Conservation (phyloP, 306 rosid species). For the Ormosia emarginata region DNA sequence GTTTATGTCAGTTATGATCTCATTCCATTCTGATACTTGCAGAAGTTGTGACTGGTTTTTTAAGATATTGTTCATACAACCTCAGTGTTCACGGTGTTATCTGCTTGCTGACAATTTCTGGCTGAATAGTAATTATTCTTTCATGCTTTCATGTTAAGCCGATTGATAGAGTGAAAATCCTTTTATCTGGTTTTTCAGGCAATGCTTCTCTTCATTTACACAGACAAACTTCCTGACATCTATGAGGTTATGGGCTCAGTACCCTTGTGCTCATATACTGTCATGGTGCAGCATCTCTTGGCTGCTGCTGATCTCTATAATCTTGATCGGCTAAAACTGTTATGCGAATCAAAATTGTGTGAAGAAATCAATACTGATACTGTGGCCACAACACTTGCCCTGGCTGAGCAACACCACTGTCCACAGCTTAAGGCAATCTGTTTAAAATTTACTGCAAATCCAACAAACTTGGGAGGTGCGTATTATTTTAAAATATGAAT, state of each 20-base stretch:
- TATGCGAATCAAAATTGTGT: slow-evolving; percentile 75
- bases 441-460: slow-evolving; percentile 67
- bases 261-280: slow-evolving; percentile 53
- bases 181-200: slow-evolving; percentile 51
- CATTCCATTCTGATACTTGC: not conserved
- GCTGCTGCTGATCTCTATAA: slow-evolving; percentile 81
- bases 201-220: slow-evolving; percentile 73
- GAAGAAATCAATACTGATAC: slow-evolving; percentile 62
- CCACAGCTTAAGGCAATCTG: slow-evolving; percentile 74
- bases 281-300: slow-evolving; percentile 85
- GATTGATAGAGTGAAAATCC: not conserved
- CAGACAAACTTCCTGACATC: slow-evolving; percentile 62
- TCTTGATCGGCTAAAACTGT: slow-evolving; percentile 67
- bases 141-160: slow-evolving; percentile 2
- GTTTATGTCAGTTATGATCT: not conserved
- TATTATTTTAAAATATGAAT: slow-evolving; percentile 31
- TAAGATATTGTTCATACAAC: not conserved
- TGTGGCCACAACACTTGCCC: slow-evolving; percentile 70
- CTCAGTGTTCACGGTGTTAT: not conserved
- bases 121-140: not conserved
- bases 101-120: slow-evolving; percentile 6
- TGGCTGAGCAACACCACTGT: slow-evolving; percentile 80
- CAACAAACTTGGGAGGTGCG: slow-evolving; percentile 79
- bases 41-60: not conserved
- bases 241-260: slow-evolving; percentile 58